Evolutionary conservation across 306 rosid genomes (phyloP), one percentile per base, ranked within the genome.

Genomic region (Rosa lucieae): DNA sequence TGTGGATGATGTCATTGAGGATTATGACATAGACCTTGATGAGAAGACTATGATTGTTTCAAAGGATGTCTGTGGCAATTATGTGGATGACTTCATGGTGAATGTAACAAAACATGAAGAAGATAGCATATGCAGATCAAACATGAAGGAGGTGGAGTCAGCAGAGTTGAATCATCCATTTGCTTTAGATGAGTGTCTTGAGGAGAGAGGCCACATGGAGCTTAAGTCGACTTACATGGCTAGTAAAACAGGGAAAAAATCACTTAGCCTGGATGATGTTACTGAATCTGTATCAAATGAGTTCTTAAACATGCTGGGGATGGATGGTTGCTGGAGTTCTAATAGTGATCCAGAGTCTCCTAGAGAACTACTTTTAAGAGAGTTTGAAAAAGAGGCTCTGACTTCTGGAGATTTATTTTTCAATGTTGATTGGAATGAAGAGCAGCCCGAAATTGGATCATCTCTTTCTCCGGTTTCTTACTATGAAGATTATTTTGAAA

Each of bases 281-380:
- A 78, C 85, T 4, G 91, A 93, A 78, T 84, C 94, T 15, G 89
- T 89, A 71, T 87, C 92, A 37, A 85, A 68, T 78, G 98, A 93
- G 83, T 93, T 93, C 87, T 80, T 93, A 70, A 84, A 78, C 74
- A 84, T 82, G 85, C 87, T 91, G 29, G 84, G 82, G 8, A 65
- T 84, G 79, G 91, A 86, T 35, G 76, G 78, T 56, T 29, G 59
- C 75, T 78, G 74, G 74, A 72, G 84, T 82, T 84, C 84, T 49
- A 83, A 79, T 23, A 67, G 83, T 77, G 90, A 91, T 70, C 85
- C 90, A 4, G 84, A 76, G 49, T 93, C 98, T 81, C 98, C 98
- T 69, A 83, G 94, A 81, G 98, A 88, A 85, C 78, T 70, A 73
- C 96, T 93, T 75, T 85, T 88, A 78, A 88, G 91, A 74, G 85